Conservation (phyloP, 805 yeast genomes). For the Ogataea pini region DNA sequence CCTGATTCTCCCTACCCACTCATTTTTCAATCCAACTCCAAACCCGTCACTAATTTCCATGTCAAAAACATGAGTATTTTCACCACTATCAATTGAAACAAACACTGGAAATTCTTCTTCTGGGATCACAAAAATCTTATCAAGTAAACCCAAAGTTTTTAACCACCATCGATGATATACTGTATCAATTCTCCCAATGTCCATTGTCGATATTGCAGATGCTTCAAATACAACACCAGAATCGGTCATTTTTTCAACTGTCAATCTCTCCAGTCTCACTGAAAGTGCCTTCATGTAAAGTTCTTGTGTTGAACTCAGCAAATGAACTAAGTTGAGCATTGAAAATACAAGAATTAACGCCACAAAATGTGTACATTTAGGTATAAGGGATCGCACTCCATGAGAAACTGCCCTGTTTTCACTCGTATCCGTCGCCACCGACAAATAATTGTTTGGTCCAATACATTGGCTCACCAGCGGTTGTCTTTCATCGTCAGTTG, state of each 20-base stretch:
- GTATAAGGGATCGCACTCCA: no score
- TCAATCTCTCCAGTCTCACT: conserved; percentile 3
- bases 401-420: background rate
- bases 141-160: conserved; percentile 2
- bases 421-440: background rate
- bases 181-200: conserved; percentile 8
- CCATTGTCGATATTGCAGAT: background rate
- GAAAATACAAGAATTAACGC: background rate
- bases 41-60: conserved; percentile 1
- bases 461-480: background rate
- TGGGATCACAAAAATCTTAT: background rate
- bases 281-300: background rate
- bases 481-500: background rate
- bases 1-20: background rate
- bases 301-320: background rate
- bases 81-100: conserved; percentile 3
- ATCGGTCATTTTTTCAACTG: conserved; percentile 8
- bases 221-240: conserved; percentile 6
- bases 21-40: background rate
- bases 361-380: background rate
- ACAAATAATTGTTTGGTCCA: background rate
- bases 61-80: conserved; percentile 2
- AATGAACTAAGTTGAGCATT: background rate
- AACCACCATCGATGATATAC: conserved; percentile 8
- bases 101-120: conserved; percentile 6